Percentiles rank a stretch among this genome's conserved stretches.
phyloP scores from a whole-genome alignment of 805 yeast species.

The Candida sphagnicola region DNA sequence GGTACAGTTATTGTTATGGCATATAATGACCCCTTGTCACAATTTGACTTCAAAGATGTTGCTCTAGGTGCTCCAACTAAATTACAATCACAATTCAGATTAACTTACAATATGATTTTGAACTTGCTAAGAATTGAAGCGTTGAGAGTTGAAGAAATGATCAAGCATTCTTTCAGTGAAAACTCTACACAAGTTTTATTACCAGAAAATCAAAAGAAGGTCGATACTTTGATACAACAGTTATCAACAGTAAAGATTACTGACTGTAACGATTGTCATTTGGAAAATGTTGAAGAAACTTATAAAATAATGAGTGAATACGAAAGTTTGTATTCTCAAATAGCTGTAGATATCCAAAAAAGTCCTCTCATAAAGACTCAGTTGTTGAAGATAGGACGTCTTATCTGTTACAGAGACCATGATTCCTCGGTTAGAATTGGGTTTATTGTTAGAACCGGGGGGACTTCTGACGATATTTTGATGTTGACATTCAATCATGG shows the following conservation, averaged over 20 bases:
- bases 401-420: slow-evolving; percentile 54
- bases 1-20: slow-evolving; percentile 96
- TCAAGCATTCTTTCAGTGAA: slow-evolving; percentile 91
- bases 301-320: slow-evolving; percentile 45
- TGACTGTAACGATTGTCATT: slow-evolving; percentile 33
- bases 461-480: slow-evolving; percentile 26
- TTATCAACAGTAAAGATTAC: slow-evolving; percentile 34
- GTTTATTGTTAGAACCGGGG: slow-evolving; percentile 45
- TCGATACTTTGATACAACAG: slow-evolving; percentile 49
- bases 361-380: slow-evolving; percentile 45
- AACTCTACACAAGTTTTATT: slow-evolving; percentile 78
- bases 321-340: slow-evolving; percentile 38
- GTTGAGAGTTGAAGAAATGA: slow-evolving; percentile 95
- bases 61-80: slow-evolving; percentile 88
- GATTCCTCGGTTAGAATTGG: slow-evolving; percentile 45
- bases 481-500: slow-evolving; percentile 48
- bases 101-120: slow-evolving; percentile 93
- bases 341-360: slow-evolving; percentile 46
- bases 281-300: slow-evolving; percentile 41
- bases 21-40: slow-evolving; percentile 59
- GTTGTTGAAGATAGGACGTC: slow-evolving; percentile 48
- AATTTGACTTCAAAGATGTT: slow-evolving; percentile 66
- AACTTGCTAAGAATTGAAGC: slow-evolving; percentile 92
- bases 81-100: slow-evolving; percentile 84
- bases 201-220: slow-evolving; percentile 77